These are phyloP conservation scores for Lipomyces orientalis DNA, from an alignment of 805 yeast species.

Conservation along the genomic window DNA sequence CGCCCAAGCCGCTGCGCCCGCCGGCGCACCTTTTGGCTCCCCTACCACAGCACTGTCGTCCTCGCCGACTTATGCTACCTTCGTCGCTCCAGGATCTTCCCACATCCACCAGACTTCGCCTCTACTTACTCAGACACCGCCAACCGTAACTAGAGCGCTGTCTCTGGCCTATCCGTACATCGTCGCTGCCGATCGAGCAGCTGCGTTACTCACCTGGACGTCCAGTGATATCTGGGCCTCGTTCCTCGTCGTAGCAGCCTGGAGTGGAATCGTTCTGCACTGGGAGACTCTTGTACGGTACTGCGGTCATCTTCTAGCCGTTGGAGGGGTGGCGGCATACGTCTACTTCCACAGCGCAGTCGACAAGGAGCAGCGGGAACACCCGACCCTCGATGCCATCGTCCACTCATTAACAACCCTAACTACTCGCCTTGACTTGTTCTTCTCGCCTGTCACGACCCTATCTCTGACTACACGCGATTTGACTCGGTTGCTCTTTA, in stretches of 20 bases:
- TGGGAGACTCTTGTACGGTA: constrained; percentile 70
- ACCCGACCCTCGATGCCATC: constrained; percentile 87
- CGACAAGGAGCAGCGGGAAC: constrained; percentile 56
- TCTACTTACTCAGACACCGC: constrained; percentile 85
- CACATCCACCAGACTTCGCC: constrained; percentile 70
- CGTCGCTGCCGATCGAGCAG: constrained; percentile 67
- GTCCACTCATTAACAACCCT: constrained; percentile 76
- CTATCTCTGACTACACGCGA: constrained; percentile 73
- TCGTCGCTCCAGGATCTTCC: constrained; percentile 46
- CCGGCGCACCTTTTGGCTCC: constrained; percentile 7
- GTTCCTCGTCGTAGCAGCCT: constrained; percentile 61
- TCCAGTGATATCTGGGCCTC: constrained; percentile 81
- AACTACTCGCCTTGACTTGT: constrained; percentile 74
- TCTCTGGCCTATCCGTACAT: constrained; percentile 85
- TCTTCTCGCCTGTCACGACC: constrained; percentile 78
- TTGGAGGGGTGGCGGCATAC: constrained; percentile 44
- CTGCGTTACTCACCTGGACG: constrained; percentile 89
- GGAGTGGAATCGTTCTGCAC: constrained; percentile 68
- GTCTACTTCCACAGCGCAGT: constrained; percentile 40
- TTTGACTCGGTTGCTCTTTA: constrained; percentile 76
- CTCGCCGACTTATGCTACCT: constrained; percentile 46
- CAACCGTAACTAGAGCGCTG: constrained; percentile 82
- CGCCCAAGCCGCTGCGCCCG: constrained; percentile 28
- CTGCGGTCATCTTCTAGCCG: constrained; percentile 78
- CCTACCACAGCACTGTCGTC: constrained; percentile 26